Conservation (phyloP, 306 rosid genomes). For the Mimosa pudica region DNA sequence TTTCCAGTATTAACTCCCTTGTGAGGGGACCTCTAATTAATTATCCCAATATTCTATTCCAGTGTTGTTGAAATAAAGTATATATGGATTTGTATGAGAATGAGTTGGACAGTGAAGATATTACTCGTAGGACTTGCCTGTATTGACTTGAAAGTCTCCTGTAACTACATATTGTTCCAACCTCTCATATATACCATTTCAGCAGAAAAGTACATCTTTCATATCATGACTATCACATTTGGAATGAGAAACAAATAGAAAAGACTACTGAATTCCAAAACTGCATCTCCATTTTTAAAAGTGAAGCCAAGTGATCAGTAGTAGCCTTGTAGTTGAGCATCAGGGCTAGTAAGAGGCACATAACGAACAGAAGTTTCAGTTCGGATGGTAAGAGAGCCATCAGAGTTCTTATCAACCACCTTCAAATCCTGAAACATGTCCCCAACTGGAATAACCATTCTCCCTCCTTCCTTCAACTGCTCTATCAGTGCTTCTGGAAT, state of each 20-base stretch:
- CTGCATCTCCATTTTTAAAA: neutral
- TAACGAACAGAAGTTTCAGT: conserved; percentile 81
- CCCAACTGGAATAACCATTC: conserved; percentile 98
- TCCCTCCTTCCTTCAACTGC: conserved; percentile 93
- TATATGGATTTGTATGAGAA: neutral
- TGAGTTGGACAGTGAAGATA: too few relatives aligned
- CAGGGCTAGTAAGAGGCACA: conserved; percentile 92
- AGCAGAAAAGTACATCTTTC: neutral
- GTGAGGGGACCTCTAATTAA: too few relatives aligned
- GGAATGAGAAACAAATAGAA: neutral
- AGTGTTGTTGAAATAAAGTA: too few relatives aligned
- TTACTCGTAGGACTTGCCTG: too few relatives aligned
- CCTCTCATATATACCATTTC: neutral
- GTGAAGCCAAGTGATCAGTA: conserved; percentile 17
- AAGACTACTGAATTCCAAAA: neutral
- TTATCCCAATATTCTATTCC: too few relatives aligned
- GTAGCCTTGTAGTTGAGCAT: conserved; percentile 66
- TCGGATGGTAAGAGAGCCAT: conserved; percentile 66
- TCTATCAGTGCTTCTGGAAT: conserved; percentile 81
- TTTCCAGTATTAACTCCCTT: too few relatives aligned
- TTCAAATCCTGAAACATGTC: conserved; percentile 72
- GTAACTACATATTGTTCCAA: neutral
- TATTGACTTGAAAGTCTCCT: too few relatives aligned
- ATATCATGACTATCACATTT: neutral
- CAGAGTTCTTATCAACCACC: conserved; percentile 82